These are phyloP conservation scores for Yamadazyma pseudoaaseri DNA, from an alignment of 1,139 yeast genomes.

Conservation along the genomic window DNA sequence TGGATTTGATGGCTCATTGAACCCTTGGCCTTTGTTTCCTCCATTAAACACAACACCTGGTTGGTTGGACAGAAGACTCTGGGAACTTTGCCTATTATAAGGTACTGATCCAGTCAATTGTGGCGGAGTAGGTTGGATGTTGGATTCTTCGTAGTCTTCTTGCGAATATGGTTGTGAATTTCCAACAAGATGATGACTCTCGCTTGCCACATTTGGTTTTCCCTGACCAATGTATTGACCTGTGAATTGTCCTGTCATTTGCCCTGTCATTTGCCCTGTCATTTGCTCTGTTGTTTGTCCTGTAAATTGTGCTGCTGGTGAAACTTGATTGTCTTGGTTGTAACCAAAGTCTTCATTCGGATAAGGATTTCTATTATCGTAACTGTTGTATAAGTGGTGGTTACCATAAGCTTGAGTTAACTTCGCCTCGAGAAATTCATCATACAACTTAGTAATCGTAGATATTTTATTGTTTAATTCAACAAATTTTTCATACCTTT, in stretches of 20 bases:
- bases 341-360: constrained; percentile 3
- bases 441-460: constrained; percentile 76
- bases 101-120: constrained; percentile 5
- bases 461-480: constrained; percentile 82
- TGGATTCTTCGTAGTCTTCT: not conserved
- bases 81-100: not conserved
- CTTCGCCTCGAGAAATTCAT: constrained; percentile 71
- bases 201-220: not conserved
- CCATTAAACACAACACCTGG: too few relatives aligned
- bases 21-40: not conserved
- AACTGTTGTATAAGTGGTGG: constrained; percentile 21
- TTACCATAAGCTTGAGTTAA: constrained; percentile 48
- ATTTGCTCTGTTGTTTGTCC: constrained; percentile 2
- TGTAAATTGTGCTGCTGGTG: not conserved
- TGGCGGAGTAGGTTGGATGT: constrained; percentile 2
- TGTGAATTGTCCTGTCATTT: constrained; percentile 1
- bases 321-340: not conserved
- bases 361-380: not conserved
- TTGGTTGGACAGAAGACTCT: too few relatives aligned
- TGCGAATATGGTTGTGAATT: not conserved
- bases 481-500: constrained; percentile 67
- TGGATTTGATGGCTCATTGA: not conserved
- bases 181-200: not conserved
- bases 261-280: constrained; percentile 4
- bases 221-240: not conserved